A percentile compares a stretch with the other conserved stretches of the same genome.
Evolutionary conservation across 106 monocot species (phyloP).

Genomic region (Dendrobium nobile): DNA sequence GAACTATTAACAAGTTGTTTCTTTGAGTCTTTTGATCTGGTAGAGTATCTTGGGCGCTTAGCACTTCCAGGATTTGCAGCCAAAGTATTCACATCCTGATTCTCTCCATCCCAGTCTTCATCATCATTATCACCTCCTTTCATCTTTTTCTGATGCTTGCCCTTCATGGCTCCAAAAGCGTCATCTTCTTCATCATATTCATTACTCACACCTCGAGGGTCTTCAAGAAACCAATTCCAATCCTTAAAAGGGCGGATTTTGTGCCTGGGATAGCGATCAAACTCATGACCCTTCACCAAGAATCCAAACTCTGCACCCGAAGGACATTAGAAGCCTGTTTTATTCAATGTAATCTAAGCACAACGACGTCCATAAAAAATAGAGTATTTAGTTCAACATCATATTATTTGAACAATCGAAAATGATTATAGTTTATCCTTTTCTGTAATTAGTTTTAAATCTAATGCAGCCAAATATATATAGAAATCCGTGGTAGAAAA

Average conservation of each 20-base stretch:
- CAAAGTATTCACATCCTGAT: slow-evolving; percentile 20
- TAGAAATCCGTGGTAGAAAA: slow-evolving; percentile 2
- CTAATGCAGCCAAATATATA: no score
- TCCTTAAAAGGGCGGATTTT: slow-evolving; percentile 5
- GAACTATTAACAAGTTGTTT: slow-evolving; percentile 12
- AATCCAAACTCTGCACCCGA: slow-evolving; percentile 17
- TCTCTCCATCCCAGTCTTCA: slow-evolving; percentile 47
- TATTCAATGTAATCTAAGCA: not conserved
- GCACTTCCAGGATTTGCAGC: slow-evolving; percentile 10
- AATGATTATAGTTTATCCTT: no score
- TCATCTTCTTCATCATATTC: slow-evolving; percentile 10
- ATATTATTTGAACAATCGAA: no score
- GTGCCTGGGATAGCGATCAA: slow-evolving; percentile 15
- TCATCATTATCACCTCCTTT: slow-evolving; percentile 15
- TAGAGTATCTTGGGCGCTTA: slow-evolving; percentile 30
- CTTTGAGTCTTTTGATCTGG: slow-evolving; percentile 36
- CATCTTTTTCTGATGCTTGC: slow-evolving; percentile 3
- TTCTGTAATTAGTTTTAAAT: no score
- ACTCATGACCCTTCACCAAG: slow-evolving; percentile 22
- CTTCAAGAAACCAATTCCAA: slow-evolving; percentile 25
- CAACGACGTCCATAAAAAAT: no score
- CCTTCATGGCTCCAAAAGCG: not conserved
- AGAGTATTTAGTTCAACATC: no score
- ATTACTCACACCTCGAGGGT: not conserved
- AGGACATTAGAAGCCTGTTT: not conserved